These are phyloP conservation scores for Coniosporium apollinis DNA, from an alignment of 495 filamentous ascomycete genomes.

Conservation along the genomic window DNA sequence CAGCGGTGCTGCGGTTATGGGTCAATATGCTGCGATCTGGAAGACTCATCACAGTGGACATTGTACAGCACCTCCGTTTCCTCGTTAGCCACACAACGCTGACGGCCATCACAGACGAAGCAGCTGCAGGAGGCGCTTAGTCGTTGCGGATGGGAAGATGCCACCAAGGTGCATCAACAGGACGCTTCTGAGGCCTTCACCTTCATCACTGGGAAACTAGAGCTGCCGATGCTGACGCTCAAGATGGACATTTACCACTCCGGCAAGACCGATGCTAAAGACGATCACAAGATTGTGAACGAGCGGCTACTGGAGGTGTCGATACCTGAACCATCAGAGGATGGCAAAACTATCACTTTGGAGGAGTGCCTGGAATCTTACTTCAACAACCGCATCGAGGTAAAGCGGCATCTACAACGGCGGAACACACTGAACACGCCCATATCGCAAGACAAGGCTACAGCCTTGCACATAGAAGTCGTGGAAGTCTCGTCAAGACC, in stretches of 20 bases:
- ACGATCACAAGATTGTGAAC: constrained; percentile 88
- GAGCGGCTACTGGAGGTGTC: constrained; percentile 86
- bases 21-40: constrained; percentile 81
- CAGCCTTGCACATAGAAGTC: constrained; percentile 39
- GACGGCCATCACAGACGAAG: constrained; percentile 39
- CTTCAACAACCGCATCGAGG: constrained; percentile 89
- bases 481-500: constrained; percentile 31
- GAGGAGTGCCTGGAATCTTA: constrained; percentile 86
- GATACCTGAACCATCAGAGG: constrained; percentile 45
- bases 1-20: constrained; percentile 65
- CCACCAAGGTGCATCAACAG: constrained; percentile 58
- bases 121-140: constrained; percentile 67
- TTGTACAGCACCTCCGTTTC: constrained; percentile 37
- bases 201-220: constrained; percentile 78
- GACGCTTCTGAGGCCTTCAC: constrained; percentile 91
- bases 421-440: constrained; percentile 38
- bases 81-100: neutral
- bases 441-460: constrained; percentile 30
- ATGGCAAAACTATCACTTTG: constrained; percentile 49
- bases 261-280: constrained; percentile 60
- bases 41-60: constrained; percentile 66
- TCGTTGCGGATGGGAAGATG: constrained; percentile 86
- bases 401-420: constrained; percentile 58
- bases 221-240: constrained; percentile 74
- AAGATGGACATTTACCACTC: constrained; percentile 93